These are phyloP conservation scores for Chlamydomonas asymmetrica DNA, from an alignment of 139 green algal species.

Conservation along the genomic window DNA sequence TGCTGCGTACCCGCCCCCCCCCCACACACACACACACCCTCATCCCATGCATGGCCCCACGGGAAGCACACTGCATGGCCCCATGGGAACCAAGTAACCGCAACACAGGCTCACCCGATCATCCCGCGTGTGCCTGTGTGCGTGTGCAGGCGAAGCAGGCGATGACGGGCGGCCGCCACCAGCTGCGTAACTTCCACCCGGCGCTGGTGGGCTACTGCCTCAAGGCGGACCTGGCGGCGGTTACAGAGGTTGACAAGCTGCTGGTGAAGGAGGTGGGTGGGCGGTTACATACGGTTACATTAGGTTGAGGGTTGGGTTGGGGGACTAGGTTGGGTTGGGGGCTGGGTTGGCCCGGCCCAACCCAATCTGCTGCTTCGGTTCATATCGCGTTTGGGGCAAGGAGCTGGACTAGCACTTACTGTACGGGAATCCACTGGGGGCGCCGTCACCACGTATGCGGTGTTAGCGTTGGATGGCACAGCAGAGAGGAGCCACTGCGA, in stretches of 20 bases:
- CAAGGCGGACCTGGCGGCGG: neutral
- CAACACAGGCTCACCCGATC: neutral
- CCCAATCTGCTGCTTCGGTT: too few species aligned
- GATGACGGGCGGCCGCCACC: constrained; percentile 1
- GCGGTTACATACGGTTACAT: neutral
- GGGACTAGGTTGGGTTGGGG: too few species aligned
- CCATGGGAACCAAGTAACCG: too few species aligned
- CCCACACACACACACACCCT: neutral
- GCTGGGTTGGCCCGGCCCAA: too few species aligned
- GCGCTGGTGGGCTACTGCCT: constrained; percentile 35
- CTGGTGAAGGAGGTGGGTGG: constrained; percentile 11
- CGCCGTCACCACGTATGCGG: too few species aligned
- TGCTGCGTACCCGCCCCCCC: neutral
- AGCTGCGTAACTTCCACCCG: constrained; percentile 40
- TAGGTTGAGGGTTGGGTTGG: neutral
- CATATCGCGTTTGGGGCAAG: too few species aligned
- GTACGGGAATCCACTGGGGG: too few species aligned
- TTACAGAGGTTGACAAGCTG: neutral
- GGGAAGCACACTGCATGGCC: neutral
- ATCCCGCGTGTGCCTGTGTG: neutral
- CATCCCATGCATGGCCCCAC: neutral
- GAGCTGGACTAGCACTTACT: too few species aligned
- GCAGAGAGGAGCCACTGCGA: too few species aligned
- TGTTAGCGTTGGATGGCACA: too few species aligned
- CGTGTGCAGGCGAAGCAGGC: constrained; percentile 11